phyloP scores from a whole-genome alignment of 2,329 filamentous ascomycete genomes.

The Penicillium occitanis region DNA sequence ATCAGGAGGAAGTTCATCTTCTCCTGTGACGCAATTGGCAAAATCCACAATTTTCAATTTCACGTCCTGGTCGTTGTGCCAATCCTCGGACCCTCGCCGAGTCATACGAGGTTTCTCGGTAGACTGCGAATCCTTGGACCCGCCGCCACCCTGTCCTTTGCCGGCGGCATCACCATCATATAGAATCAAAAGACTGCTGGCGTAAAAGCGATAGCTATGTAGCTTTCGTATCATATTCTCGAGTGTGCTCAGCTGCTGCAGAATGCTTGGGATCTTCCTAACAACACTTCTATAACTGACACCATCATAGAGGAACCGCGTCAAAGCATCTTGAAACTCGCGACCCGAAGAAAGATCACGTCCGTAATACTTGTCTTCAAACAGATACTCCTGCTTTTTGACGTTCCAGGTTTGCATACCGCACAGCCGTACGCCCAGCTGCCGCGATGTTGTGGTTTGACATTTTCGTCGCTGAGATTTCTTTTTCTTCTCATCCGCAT shows the following conservation, averaged over 20 bases:
- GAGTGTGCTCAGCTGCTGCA: constrained; percentile 78
- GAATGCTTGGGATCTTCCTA: constrained; percentile 81
- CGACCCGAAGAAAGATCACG: constrained; percentile 80
- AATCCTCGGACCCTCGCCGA: constrained; percentile 37
- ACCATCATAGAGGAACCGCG: constrained; percentile 87
- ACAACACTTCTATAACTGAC: constrained; percentile 75
- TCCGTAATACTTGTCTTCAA: constrained; percentile 97
- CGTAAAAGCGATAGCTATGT: constrained; percentile 89
- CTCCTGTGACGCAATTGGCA: constrained; percentile 91
- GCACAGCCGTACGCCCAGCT: constrained; percentile 89
- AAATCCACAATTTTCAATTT: constrained; percentile 98
- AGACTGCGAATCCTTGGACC: constrained; percentile 23
- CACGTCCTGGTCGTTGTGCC: constrained; percentile 43
- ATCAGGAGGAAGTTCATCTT: constrained; percentile 63
- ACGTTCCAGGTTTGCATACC: constrained; percentile 96
- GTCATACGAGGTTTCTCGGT: constrained; percentile 34
- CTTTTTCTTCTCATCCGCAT: constrained; percentile 88
- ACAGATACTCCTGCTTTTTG: constrained; percentile 79
- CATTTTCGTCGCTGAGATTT: constrained; percentile 92
- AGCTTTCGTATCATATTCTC: constrained; percentile 79
- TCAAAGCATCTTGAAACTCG: constrained; percentile 86
- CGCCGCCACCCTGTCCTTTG: constrained; percentile 26
- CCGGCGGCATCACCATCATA: constrained; percentile 73
- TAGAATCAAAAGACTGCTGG: constrained; percentile 88
- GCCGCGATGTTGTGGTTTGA: constrained; percentile 82